phyloP scores from a whole-genome alignment of 176 grass and related monocot genomes.

The Oryza longistaminata region DNA sequence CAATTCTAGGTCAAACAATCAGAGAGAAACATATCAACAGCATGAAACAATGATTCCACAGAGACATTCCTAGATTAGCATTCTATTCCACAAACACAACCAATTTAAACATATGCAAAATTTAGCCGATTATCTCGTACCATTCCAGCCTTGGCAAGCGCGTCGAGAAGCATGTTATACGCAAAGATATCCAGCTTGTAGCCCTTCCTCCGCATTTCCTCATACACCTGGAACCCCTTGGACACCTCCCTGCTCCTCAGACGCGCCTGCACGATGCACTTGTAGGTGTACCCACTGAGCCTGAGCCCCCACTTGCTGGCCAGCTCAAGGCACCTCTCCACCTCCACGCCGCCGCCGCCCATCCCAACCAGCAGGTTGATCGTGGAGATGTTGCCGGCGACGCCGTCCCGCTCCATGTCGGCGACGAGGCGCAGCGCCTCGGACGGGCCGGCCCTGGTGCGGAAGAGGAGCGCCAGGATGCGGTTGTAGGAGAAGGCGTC shows the following conservation, averaged over 20 bases:
- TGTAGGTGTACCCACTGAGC: constrained; percentile 84
- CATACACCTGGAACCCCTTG: constrained; percentile 64
- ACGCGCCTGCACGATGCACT: constrained; percentile 85
- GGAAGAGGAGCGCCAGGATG: constrained; percentile 60
- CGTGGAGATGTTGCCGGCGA: constrained; percentile 79
- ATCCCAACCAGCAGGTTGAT: constrained; percentile 83
- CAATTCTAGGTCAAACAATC: constrained; percentile 16
- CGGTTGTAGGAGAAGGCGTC: constrained; percentile 96
- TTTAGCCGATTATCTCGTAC: constrained; percentile 34
- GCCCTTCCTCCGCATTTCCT: constrained; percentile 82
- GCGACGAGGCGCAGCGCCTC: constrained; percentile 51
- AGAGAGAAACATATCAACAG: not conserved
- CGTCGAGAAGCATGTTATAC: constrained; percentile 93
- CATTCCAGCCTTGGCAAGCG: constrained; percentile 82
- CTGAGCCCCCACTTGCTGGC: constrained; percentile 66
- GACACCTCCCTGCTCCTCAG: constrained; percentile 69
- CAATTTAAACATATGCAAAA: not conserved
- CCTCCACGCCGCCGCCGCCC: constrained; percentile 48
- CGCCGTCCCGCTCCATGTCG: constrained; percentile 73
- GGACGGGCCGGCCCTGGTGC: constrained; percentile 3
- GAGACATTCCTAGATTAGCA: not conserved
- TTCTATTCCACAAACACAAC: not conserved
- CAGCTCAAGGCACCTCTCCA: constrained; percentile 67
- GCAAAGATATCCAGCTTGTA: constrained; percentile 92
- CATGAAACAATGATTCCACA: not conserved